Conservation (phyloP, 1,284 basidiomycete species). For the Moniliophthora roreri region DNA sequence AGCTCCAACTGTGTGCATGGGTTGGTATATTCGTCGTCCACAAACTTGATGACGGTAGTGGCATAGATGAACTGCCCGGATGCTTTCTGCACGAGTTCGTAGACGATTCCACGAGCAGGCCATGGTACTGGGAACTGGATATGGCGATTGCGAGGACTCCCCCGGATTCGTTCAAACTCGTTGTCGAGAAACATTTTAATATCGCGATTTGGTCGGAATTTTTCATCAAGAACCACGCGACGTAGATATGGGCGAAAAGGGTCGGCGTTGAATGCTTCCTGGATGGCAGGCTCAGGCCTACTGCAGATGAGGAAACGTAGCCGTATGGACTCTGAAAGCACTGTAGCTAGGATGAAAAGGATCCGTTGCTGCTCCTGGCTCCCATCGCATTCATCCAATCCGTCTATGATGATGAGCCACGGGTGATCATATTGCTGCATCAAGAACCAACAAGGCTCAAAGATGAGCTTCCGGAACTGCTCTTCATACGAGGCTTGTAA, state of each 20-base stretch:
- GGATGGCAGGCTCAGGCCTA: too few species aligned
- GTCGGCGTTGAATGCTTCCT: too few species aligned
- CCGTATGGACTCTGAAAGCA: slow-evolving; percentile 7
- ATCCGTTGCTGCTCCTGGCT: neutral
- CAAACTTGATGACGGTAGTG: too few species aligned
- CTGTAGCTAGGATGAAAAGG: neutral
- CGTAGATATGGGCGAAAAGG: too few species aligned
- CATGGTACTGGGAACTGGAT: slow-evolving; percentile 10
- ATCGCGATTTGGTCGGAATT: neutral
- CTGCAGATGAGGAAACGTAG: slow-evolving; percentile 26
- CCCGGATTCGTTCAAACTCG: neutral
- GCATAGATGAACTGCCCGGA: too few species aligned
- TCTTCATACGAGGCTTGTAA: slow-evolving; percentile 1
- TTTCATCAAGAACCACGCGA: neutral
- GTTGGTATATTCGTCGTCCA: slow-evolving; percentile 20
- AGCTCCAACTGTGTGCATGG: slow-evolving; percentile 24
- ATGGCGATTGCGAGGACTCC: neutral
- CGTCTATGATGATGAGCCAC: slow-evolving; percentile 2
- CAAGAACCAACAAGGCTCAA: neutral
- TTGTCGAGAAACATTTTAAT: neutral
- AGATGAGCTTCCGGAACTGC: slow-evolving; percentile 3
- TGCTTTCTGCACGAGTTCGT: too few species aligned
- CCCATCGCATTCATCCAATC: slow-evolving; percentile 3
- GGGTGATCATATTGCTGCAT: neutral
- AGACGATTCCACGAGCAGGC: slow-evolving; percentile 19